Percentiles rank a stretch among this genome's conserved stretches.
These are phyloP conservation scores for Tieghemostelium lacteum DNA, from an alignment of 78 protist species.

Conservation along the genomic window DNA sequence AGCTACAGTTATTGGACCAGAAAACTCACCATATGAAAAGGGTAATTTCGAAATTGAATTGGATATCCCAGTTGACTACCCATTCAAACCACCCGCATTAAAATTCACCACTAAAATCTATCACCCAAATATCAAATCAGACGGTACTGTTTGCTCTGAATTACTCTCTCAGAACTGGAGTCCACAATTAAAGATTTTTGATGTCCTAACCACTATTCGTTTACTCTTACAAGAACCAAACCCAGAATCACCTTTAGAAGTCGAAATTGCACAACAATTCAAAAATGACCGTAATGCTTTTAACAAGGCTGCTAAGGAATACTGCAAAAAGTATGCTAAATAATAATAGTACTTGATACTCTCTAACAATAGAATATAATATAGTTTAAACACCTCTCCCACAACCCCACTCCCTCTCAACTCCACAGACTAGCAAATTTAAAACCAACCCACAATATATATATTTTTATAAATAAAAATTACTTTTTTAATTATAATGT, in stretches of 20 bases:
- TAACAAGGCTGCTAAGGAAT: slow-evolving; percentile 83
- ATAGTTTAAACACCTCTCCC: no score
- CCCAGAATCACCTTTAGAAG: slow-evolving; percentile 80
- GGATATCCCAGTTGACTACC: slow-evolving; percentile 85
- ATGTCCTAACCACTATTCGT: slow-evolving; percentile 72
- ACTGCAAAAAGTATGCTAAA: slow-evolving; percentile 83
- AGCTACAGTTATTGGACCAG: slow-evolving; percentile 68
- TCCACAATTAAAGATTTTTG: slow-evolving; percentile 80
- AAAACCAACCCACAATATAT: no score
- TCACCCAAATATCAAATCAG: slow-evolving; percentile 87
- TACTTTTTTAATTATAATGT: no score
- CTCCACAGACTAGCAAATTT: no score
- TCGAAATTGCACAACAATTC: slow-evolving; percentile 82
- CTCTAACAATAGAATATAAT: no score
- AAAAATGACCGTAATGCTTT: slow-evolving; percentile 77
- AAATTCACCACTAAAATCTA: slow-evolving; percentile 85
- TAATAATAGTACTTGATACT: no score
- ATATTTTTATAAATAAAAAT: no score
- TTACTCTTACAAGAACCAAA: slow-evolving; percentile 82
- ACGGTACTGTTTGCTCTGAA: slow-evolving; percentile 86
- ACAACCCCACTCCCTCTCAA: no score
- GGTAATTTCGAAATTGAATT: slow-evolving; percentile 85
- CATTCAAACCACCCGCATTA: slow-evolving; percentile 88
- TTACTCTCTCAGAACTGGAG: slow-evolving; percentile 78
- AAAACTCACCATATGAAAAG: slow-evolving; percentile 85